Evolutionary conservation across 2,329 filamentous ascomycete species (phyloP), one percentile per base, ranked within the genome.

Genomic region (Alternaria sp.): DNA sequence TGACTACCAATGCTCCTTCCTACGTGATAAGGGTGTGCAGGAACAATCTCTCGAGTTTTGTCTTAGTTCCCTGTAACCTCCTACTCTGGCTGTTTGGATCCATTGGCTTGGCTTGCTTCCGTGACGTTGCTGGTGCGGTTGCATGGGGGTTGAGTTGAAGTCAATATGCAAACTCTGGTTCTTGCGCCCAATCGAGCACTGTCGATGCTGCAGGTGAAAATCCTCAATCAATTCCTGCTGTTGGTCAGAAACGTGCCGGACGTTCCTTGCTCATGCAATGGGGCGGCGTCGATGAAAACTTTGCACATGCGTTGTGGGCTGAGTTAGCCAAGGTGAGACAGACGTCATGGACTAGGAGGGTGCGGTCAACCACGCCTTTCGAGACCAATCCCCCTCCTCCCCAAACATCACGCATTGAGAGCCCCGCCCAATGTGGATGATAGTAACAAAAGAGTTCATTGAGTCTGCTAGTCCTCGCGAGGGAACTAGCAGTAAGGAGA

Each of bases 391-490:
- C 24, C 26, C 24, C 17, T 5, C 24, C 21, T 13, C 13, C 21
- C 37, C 10, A 21, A 7, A 49, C 33, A 37, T 17, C 14, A 49
- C 14, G 11, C 44, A 28, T 24, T 10, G 4, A 36, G 21, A 11
- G 17, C 17, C 44, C 14, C 8, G 29, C 37, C 3, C 11, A 14
- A 23, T 14, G 24, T 34, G 17, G 23, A n/a, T 26, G 39, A 29
- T 36, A n/a, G 17, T 7, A 29, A 21, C n/a, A 33, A 33, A 33
- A 36, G 11, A 28, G 26, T 17, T 54, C 5, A 13, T 42, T 28
- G 33, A 40, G 13, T 41, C 36, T 58, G 49, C 36, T 24, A 41
- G 26, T 54, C 60, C 62, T 56, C 49, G 61, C 44, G 63, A 62
- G 53, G 54, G 58, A 48, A 45, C 21, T 37, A 52, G 45, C 55